Conservation (phyloP, 345 rosid species). For the Ailanthus altissimus region DNA sequence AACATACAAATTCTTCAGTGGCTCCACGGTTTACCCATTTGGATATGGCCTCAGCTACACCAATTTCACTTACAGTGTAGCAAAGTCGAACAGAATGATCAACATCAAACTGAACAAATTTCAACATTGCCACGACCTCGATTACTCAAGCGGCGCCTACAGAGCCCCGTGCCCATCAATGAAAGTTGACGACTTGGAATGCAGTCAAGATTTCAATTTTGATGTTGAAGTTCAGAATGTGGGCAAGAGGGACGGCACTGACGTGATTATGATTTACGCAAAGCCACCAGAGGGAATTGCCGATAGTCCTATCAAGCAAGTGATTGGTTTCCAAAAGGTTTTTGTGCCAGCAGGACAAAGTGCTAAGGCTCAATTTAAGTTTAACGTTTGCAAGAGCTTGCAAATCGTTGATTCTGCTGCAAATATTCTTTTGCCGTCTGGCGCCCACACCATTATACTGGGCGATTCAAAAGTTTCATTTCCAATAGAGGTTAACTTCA, state of each 20-base stretch:
- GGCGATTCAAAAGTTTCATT: constrained; percentile 30
- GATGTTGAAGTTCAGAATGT: constrained; percentile 26
- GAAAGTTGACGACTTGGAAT: neutral
- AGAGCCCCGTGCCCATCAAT: constrained; percentile 25
- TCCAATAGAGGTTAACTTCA: constrained; percentile 17
- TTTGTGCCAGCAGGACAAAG: constrained; percentile 24
- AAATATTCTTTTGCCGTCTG: constrained; percentile 28
- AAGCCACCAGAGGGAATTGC: constrained; percentile 34
- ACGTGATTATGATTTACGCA: constrained; percentile 36
- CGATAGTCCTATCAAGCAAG: constrained; percentile 28
- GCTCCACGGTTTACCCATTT: constrained; percentile 51
- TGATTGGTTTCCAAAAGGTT: constrained; percentile 43
- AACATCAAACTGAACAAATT: constrained; percentile 8
- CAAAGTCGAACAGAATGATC: neutral
- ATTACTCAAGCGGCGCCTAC: neutral
- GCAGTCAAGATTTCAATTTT: constrained; percentile 8
- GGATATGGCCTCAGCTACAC: constrained; percentile 63
- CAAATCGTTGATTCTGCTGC: constrained; percentile 26
- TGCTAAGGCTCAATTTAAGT: constrained; percentile 24
- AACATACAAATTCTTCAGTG: constrained; percentile 60
- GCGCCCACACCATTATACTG: constrained; percentile 27
- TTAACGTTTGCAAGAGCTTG: constrained; percentile 38
- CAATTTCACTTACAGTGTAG: constrained; percentile 16
- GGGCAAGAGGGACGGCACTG: constrained; percentile 33
- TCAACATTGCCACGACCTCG: constrained; percentile 32